Percentiles rank a stretch among this genome's conserved stretches.
These are phyloP conservation scores for Monosporascus sp. DNA, from an alignment of 2,329 filamentous ascomycete genomes.

Conservation along the genomic window DNA sequence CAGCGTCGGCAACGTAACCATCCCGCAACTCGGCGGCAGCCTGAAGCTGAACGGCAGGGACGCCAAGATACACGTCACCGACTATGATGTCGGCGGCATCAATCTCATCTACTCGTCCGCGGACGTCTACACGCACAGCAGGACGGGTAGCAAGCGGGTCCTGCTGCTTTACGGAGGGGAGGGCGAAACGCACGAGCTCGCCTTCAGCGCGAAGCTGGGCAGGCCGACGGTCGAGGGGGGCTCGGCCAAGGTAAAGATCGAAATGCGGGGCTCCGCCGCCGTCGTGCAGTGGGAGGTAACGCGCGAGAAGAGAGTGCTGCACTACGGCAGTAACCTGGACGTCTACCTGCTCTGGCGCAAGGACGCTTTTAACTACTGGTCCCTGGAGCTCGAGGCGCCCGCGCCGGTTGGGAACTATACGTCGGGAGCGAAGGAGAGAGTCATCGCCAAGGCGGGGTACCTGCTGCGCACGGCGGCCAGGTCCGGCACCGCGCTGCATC, in stretches of 20 bases:
- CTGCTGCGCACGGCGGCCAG: slow-evolving; percentile 56
- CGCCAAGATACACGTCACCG: slow-evolving; percentile 61
- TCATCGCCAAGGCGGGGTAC: slow-evolving; percentile 61
- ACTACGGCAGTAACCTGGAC: slow-evolving; percentile 4
- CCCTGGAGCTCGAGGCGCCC: slow-evolving; percentile 31
- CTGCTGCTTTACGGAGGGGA: slow-evolving; percentile 60
- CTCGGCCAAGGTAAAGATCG: too few species aligned
- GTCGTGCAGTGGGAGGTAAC: too few species aligned
- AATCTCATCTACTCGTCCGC: slow-evolving; percentile 62
- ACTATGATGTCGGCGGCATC: slow-evolving; percentile 55
- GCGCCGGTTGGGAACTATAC: too few species aligned
- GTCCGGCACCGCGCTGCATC: slow-evolving; percentile 46
- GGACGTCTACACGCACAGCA: slow-evolving; percentile 59
- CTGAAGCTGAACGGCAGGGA: slow-evolving; percentile 60
- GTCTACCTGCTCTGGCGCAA: slow-evolving; percentile 35
- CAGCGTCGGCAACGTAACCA: slow-evolving; percentile 46
- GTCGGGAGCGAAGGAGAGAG: background rate
- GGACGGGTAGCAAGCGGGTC: slow-evolving; percentile 36
- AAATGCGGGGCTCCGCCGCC: too few species aligned
- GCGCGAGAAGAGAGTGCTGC: too few species aligned
- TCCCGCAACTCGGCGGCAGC: slow-evolving; percentile 53
- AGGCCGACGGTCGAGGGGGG: too few species aligned
- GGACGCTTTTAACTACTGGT: slow-evolving; percentile 65
- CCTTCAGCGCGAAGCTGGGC: slow-evolving; percentile 11
- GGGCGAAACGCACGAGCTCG: slow-evolving; percentile 59